phyloP scores from a whole-genome alignment of 148 eudicot genomes.

The Polygonum maritimum region DNA sequence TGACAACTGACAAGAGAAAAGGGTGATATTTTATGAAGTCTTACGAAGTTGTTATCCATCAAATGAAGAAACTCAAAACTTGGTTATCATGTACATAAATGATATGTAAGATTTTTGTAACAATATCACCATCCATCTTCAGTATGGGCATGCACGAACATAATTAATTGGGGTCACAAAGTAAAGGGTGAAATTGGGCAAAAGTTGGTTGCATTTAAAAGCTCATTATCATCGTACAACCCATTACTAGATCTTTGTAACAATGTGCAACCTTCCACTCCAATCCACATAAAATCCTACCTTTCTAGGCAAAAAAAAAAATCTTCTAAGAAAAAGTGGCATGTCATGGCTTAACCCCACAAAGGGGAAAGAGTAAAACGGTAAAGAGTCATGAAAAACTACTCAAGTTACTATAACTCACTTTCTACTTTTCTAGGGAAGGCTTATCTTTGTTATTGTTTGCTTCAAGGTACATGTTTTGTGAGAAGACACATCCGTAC shows the following conservation, averaged over 20 bases:
- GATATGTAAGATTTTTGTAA: too few relatives aligned
- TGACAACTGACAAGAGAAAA: too few relatives aligned
- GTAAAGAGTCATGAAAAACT: neutral
- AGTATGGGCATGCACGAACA: too few relatives aligned
- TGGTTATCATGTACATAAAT: too few relatives aligned
- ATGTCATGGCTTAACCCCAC: neutral
- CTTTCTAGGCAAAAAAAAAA: too few relatives aligned
- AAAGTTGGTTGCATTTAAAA: too few relatives aligned
- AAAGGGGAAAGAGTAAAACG: neutral
- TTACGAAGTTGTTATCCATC: neutral
- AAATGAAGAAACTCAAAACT: too few relatives aligned
- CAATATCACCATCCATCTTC: too few relatives aligned
- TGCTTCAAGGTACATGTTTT: neutral
- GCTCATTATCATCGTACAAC: neutral
- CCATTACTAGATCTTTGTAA: neutral
- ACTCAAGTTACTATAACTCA: neutral
- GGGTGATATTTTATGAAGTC: too few relatives aligned
- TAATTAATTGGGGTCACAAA: too few relatives aligned
- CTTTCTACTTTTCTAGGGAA: neutral
- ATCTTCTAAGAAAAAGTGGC: too few relatives aligned
- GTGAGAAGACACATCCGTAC: neutral
- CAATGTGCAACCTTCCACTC: neutral
- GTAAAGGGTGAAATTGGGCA: neutral
- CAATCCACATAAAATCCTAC: conserved; percentile 15
- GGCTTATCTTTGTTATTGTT: neutral